phyloP scores from a whole-genome alignment of 768 basidiomycete genomes.

The Agaricus bisporus region DNA sequence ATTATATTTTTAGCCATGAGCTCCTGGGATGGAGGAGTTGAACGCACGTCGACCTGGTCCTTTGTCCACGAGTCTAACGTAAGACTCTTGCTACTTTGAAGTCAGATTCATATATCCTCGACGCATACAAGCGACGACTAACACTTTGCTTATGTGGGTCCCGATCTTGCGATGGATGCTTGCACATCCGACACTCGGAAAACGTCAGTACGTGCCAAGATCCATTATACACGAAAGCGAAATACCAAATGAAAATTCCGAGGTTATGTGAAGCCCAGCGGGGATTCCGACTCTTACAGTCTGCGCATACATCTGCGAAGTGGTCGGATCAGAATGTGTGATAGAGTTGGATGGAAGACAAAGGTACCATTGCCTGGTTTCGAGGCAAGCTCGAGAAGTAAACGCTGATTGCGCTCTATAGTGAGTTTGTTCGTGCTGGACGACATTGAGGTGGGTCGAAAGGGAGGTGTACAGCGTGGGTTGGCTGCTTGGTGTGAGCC shows the following conservation, averaged over 20 bases:
- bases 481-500: not conserved
- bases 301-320: constrained; percentile 75
- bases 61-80: constrained; percentile 85
- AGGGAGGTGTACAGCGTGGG: not conserved
- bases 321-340: not conserved
- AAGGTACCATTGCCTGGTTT: constrained; percentile 77
- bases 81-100: constrained; percentile 67
- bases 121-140: constrained; percentile 21
- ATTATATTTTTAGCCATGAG: constrained; percentile 5
- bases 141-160: constrained; percentile 93
- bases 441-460: constrained; percentile 23
- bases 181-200: constrained; percentile 72
- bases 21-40: constrained; percentile 6
- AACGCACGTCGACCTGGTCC: constrained; percentile 79
- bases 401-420: constrained; percentile 58
- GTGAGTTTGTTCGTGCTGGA: constrained; percentile 47
- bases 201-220: not conserved
- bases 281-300: constrained; percentile 83
- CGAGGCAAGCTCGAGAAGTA: constrained; percentile 59
- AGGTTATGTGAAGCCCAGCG: constrained; percentile 88
- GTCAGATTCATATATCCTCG: not conserved
- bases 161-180: constrained; percentile 93
- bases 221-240: constrained; percentile 1
- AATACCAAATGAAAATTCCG: constrained; percentile 83
- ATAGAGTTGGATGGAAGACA: not conserved